phyloP scores from a whole-genome alignment of 352 stramenopile genomes.

The Chrysophaeum taylorii region DNA sequence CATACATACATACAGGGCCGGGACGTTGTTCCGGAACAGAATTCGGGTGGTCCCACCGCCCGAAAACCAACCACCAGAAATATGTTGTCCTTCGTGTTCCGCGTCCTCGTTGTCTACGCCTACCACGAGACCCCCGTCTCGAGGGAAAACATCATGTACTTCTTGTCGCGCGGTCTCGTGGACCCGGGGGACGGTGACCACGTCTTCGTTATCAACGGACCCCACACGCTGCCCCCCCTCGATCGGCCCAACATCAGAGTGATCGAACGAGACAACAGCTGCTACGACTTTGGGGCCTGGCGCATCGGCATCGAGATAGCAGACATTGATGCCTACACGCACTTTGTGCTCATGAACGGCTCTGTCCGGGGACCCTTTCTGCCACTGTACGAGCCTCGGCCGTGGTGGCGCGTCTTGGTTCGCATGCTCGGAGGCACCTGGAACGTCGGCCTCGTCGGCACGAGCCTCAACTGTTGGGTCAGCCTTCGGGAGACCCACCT shows the following conservation, averaged over 20 bases:
- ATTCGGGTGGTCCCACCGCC: no score
- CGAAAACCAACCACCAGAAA: no score
- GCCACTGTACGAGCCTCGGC: neutral
- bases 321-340: neutral
- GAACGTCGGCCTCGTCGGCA: neutral
- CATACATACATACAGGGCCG: no score
- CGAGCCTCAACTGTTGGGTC: neutral
- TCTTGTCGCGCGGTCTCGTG: neutral
- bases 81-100: no score
- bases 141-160: neutral
- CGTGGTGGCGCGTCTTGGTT: neutral
- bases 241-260: neutral
- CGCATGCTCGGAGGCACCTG: neutral
- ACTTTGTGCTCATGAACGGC: neutral
- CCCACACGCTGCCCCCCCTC: neutral
- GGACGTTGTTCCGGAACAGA: no score
- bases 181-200: neutral
- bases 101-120: neutral
- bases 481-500: neutral
- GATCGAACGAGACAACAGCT: neutral
- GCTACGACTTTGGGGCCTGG: conserved; percentile 9
- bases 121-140: neutral
- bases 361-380: neutral
- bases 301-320: neutral
- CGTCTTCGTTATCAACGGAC: conserved; percentile 9